Base-by-base conservation (phyloP, 495 filamentous ascomycete species). In the Xylaria scruposa region DNA sequence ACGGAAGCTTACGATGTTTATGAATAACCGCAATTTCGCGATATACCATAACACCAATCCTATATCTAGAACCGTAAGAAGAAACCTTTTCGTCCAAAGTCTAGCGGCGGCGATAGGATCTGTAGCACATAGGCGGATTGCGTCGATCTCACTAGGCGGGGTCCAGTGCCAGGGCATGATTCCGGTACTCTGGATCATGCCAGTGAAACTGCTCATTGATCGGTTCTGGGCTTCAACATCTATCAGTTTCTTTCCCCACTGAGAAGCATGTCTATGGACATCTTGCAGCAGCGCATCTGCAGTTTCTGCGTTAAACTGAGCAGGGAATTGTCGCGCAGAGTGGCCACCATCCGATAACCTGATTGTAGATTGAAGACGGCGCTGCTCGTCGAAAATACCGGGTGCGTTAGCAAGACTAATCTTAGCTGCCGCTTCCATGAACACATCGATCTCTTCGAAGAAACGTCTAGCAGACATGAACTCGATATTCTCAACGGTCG, bases 301-400 rank as follows among this genome's bases (percentile, higher is more conserved):
- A 17, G 67, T 70, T 40, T 42, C 3, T 24, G 29, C 29, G 42
- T 70, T 21, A 26, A 70, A 62, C 13, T 40, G 15, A 4, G 12
- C 56, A 9, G 67, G 44, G 29, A 70, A 70, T 21, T 61, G 42
- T 29, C 46, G 54, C 7, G 13, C 31, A 4, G 67, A 70, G 17
- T 62, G 56, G 21, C 56, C 54, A 13, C 67, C 56, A 31, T 70
- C 56, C 3, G 56, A 68, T 9, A 68, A 24, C 17, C 66, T 21
- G 13, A 68, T 46, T 13, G 8, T 21, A 51, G 56, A 51, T 62
- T 61, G 42, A 12, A 61, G 42, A 15, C 56, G 31, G 29, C 10
- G 53, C 17, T 70, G 8, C 12, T 61, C 67, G 29, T 53, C 31
- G 17, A 29, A 21, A 9, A 51, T 62, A n/a, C 26, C 31, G 10